Conservation (phyloP, 257 asterid genomes). For the Salvia miltiorrhiza region DNA sequence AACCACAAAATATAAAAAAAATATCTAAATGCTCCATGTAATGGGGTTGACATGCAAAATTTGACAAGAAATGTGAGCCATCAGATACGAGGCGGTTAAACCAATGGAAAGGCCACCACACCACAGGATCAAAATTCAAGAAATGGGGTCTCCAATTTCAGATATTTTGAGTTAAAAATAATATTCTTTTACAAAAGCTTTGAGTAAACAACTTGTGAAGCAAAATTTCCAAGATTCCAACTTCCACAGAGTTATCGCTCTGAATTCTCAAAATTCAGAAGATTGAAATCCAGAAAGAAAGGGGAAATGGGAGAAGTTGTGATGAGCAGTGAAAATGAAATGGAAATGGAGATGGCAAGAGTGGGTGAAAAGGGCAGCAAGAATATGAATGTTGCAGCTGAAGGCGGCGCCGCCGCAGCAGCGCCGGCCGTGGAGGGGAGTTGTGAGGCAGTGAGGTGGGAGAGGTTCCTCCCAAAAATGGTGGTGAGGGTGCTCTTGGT, state of each 20-base stretch:
- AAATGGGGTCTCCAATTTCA: conserved; percentile 22
- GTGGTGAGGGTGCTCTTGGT: conserved; percentile 77
- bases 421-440: conserved; percentile 20
- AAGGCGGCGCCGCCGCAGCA: conserved; percentile 22
- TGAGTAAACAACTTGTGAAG: background rate
- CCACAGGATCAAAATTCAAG: conserved; percentile 28
- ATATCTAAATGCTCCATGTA: background rate
- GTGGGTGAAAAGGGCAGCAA: background rate
- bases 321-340: conserved; percentile 46
- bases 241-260: conserved; percentile 9
- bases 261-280: background rate
- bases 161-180: conserved; percentile 42
- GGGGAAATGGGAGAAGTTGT: conserved; percentile 68
- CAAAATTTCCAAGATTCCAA: background rate
- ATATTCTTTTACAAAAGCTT: background rate
- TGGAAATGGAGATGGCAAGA: conserved; percentile 25
- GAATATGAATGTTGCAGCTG: background rate
- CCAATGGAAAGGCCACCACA: conserved; percentile 25
- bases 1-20: conserved; percentile 4
- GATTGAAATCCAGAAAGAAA: conserved; percentile 12
- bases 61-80: conserved; percentile 36
- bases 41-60: conserved; percentile 4
- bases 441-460: conserved; percentile 54
- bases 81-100: conserved; percentile 51
- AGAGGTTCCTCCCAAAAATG: conserved; percentile 76